These are phyloP conservation scores for Biscogniauxia sp. DNA, from an alignment of 2,329 filamentous ascomycete species.

Conservation along the genomic window DNA sequence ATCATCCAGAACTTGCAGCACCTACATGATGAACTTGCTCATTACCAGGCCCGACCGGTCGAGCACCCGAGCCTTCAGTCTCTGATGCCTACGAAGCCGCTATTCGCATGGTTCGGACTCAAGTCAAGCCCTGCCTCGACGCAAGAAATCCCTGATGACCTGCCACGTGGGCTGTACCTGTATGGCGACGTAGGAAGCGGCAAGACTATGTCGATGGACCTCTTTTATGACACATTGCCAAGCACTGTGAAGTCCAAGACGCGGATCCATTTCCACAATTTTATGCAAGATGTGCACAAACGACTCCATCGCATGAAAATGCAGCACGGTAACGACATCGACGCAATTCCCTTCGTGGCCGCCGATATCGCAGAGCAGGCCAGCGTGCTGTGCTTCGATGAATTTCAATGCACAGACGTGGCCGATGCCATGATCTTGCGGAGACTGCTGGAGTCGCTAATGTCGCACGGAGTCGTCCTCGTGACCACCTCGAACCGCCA, in stretches of 20 bases:
- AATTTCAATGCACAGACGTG: constrained; percentile 98
- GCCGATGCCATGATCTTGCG: constrained; percentile 98
- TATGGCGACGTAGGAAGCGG: constrained; percentile 96
- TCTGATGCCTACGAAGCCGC: constrained; percentile 54
- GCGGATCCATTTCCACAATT: constrained; percentile 97
- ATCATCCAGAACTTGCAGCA: constrained; percentile 89
- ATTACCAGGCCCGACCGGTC: constrained; percentile 72
- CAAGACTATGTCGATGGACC: constrained; percentile 99
- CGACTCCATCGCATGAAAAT: constrained; percentile 88
- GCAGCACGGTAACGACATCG: constrained; percentile 82
- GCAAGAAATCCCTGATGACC: constrained; percentile 61
- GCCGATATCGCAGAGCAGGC: constrained; percentile 87
- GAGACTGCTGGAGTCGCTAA: constrained; percentile 80
- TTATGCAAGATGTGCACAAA: constrained; percentile 97
- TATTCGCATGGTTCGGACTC: constrained; percentile 61
- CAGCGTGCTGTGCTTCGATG: constrained; percentile 93
- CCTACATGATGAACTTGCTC: constrained; percentile 76
- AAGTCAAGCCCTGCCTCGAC: constrained; percentile 39
- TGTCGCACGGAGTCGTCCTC: constrained; percentile 95
- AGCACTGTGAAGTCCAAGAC: constrained; percentile 76
- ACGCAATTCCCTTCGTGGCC: constrained; percentile 87
- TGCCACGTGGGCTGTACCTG: constrained; percentile 89
- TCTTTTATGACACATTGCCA: constrained; percentile 93
- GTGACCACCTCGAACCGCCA: constrained; percentile 97
- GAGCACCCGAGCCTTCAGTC: constrained; percentile 75